Base-by-base conservation (phyloP, 2,329 filamentous ascomycete genomes). In the Emergomyces pasteurianus region DNA sequence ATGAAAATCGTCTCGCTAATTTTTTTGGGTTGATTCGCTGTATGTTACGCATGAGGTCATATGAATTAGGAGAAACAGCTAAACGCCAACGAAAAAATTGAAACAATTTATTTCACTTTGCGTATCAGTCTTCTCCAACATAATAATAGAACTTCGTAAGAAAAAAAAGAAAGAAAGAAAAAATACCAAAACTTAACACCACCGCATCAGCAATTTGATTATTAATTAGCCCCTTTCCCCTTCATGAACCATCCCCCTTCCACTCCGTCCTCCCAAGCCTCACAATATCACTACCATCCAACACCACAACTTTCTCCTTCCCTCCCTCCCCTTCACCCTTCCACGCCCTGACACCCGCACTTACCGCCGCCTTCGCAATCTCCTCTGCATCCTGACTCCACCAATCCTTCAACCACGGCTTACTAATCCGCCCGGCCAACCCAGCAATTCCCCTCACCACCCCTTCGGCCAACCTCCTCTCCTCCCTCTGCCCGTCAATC, bases 401-500 rank as follows among this genome's bases (percentile, higher is more conserved):
- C 7, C 72, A 75, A 69, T 95, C 85, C 75, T 85, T 84, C 63
- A 85, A 66, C 55, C 67, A 63, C 7, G 78, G 79, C 61, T 75
- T 70, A 55, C 78, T 78, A 2, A 90, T 38, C 62, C 72, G 75
- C 2, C 85, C 84, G 59, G 87, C 62, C 16, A 77, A 77, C 2
- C 76, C 78, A 0, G 87, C 82, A 46, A 89, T 28, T 50, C 75
- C 77, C 65, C 83, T 78, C 0, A 86, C 5, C 5, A 84, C 68
- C 26, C 79, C 78, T 70, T 90, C 89, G 7, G 78, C 73, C 0
- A 80, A 71, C 58, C 88, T 80, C 58, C 78, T 78, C 62, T 86
- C 79, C 67, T 87, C 81, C 60, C 92, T 80, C 18, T 82, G 72
- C 2, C 92, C 92, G 1, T 91, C 73, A 66, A 96, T 88, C 63